A percentile compares a stretch with the other conserved stretches of the same genome.
These are phyloP conservation scores for Phaeophleospora eucalypticola DNA, from an alignment of 2,329 filamentous ascomycete genomes.

Conservation along the genomic window DNA sequence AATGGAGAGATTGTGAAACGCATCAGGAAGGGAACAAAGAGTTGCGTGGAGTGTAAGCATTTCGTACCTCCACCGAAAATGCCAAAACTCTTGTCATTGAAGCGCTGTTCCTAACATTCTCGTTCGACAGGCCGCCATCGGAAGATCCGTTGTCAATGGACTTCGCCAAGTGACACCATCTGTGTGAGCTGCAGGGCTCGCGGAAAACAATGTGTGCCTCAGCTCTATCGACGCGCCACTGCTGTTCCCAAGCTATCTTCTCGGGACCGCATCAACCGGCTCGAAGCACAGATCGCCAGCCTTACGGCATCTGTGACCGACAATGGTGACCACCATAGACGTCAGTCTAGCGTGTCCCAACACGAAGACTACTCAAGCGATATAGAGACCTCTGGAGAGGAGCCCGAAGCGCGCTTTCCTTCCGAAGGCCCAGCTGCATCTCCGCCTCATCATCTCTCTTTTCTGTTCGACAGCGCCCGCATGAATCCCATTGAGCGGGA, in stretches of 20 bases:
- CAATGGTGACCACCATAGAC: too few relatives aligned
- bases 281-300: slow-evolving; percentile 9
- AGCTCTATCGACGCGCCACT: slow-evolving; percentile 9
- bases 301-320: too few relatives aligned
- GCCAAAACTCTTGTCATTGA: too few relatives aligned
- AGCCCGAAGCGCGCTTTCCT: slow-evolving; percentile 2
- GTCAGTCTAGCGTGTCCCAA: not conserved
- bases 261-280: slow-evolving; percentile 18
- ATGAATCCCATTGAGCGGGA: slow-evolving; percentile 18
- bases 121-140: slow-evolving; percentile 27
- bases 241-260: slow-evolving; percentile 14
- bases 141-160: slow-evolving; percentile 31
- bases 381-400: not conserved
- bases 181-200: slow-evolving; percentile 21
- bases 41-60: slow-evolving; percentile 1
- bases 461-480: slow-evolving; percentile 31
- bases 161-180: slow-evolving; percentile 14
- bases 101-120: not conserved
- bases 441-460: slow-evolving; percentile 28
- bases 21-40: slow-evolving; percentile 23
- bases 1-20: slow-evolving; percentile 9
- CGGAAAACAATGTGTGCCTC: slow-evolving; percentile 17
- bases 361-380: not conserved
- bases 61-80: too few relatives aligned
- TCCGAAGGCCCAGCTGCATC: slow-evolving; percentile 17